phyloP scores from a whole-genome alignment of 768 basidiomycete genomes.

The Lentinula lateritia region DNA sequence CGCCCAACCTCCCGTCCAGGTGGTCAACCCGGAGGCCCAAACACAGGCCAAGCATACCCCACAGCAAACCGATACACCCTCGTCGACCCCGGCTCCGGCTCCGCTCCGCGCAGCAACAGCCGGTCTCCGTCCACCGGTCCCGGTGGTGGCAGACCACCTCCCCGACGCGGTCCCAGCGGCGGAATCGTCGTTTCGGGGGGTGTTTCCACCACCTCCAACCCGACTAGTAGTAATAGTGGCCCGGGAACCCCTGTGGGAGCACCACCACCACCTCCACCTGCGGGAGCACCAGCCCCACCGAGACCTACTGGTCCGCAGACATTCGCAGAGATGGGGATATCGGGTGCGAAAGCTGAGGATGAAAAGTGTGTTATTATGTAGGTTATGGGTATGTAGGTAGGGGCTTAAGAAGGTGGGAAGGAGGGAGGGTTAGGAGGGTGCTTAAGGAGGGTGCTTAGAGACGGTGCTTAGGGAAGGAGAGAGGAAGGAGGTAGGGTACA shows the following conservation, averaged over 20 bases:
- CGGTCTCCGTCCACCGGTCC: not conserved
- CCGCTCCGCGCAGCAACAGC: not conserved
- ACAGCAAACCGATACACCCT: constrained; percentile 1
- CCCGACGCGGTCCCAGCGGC: not conserved
- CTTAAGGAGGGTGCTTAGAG: no score
- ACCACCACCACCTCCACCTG: not conserved
- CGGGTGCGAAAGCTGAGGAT: constrained; percentile 68
- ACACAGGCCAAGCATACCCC: no score
- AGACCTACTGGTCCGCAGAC: constrained; percentile 51
- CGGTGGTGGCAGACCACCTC: not conserved
- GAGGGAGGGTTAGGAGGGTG: no score
- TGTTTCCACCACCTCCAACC: not conserved
- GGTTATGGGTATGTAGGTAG: no score
- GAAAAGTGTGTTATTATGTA: constrained; percentile 89
- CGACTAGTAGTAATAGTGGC: not conserved
- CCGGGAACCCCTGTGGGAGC: no score
- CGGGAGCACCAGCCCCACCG: no score
- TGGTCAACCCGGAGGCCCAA: no score
- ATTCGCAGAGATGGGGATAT: constrained; percentile 93
- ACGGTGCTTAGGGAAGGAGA: no score
- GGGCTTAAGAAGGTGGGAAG: no score
- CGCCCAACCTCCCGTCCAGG: not conserved
- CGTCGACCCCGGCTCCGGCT: not conserved
- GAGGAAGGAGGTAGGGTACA: no score
- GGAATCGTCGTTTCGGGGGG: no score